Base-by-base conservation (phyloP, 2,329 filamentous ascomycete genomes). In the Sordariomycetes sp. region DNA sequence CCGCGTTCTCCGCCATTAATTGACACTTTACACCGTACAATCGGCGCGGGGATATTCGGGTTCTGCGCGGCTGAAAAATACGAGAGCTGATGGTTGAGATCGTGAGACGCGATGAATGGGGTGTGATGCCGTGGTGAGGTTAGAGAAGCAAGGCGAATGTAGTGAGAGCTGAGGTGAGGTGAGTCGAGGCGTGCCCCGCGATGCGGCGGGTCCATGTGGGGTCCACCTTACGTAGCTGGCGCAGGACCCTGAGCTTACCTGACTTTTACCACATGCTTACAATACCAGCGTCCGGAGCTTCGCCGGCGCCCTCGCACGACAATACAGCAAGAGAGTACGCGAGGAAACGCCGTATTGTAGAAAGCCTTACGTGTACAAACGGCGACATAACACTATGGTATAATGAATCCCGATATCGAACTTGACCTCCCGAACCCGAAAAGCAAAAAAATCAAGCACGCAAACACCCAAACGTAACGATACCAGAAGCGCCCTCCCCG, bases 241-340 rank as follows among this genome's bases (percentile, higher is more conserved):
- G 50, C 7, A 25, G 17, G 36, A 42, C 50, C 50, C 50, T 13
- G 22, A 52, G 51, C 39, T 25, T 58, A 60, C 53, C 15, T 58
- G 39, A 45, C 15, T 2, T 45, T 15, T n/a, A n/a, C 39, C 36
- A 39, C 10, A 39, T 39, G 12, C 28, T 8, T 8, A 4, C 28
- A 8, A 32, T 8, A 32, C 28, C 28, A 32, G 28, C 3, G 28
- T 32, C 28, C 8, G 4, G 8, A 32, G 28, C 28, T 32, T 32
- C 28, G 28, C 28, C 28, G 28, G 28, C 28, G 8, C 28, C 4
- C 28, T 32, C 8, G 4, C 8, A 32, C 28, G 28, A 32, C 28
- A 32, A 32, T 32, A 8, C 8, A 32, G 3, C 28, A 8, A 32
- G 28, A 32, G 28, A 32, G 8, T 4, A 32, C 28, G 28, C 28